These are phyloP conservation scores for Fraxinus albicans DNA, from an alignment of 305 asterid genomes.

Conservation along the genomic window DNA sequence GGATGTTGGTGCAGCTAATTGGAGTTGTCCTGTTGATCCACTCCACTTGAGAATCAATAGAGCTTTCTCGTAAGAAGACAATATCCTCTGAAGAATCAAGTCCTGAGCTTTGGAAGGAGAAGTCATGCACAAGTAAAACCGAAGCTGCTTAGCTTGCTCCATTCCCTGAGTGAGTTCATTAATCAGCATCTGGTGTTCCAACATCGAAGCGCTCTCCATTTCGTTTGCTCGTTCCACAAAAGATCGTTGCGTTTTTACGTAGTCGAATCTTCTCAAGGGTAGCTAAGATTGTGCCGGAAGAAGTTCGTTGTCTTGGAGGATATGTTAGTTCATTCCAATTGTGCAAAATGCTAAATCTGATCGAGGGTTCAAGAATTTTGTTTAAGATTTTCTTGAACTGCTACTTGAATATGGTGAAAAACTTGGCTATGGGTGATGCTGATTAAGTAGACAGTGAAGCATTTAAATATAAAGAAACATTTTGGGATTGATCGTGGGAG, in stretches of 20 bases:
- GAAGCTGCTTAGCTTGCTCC: constrained; percentile 75
- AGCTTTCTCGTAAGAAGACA: constrained; percentile 67
- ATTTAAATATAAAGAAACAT: constrained; percentile 26
- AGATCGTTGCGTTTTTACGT: neutral
- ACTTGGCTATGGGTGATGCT: constrained; percentile 14
- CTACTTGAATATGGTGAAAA: constrained; percentile 15
- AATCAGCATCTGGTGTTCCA: constrained; percentile 50
- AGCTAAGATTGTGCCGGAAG: neutral
- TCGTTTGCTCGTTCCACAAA: neutral
- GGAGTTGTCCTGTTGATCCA: constrained; percentile 29
- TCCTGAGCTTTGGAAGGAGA: constrained; percentile 45
- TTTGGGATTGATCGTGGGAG: constrained; percentile 19
- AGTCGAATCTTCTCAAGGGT: neutral
- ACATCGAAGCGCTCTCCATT: constrained; percentile 47
- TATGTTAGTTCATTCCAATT: neutral
- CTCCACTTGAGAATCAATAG: constrained; percentile 52
- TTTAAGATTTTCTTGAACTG: constrained; percentile 8
- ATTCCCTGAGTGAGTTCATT: constrained; percentile 65
- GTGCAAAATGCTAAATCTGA: neutral
- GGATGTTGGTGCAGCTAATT: constrained; percentile 18
- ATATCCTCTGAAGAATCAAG: constrained; percentile 50
- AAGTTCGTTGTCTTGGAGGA: neutral
- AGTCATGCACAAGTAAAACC: constrained; percentile 41
- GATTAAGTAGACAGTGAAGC: constrained; percentile 23
- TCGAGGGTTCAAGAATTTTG: constrained; percentile 9